phyloP scores from a whole-genome alignment of 139 green algal species.

The Astrephomene gubernaculifera region DNA sequence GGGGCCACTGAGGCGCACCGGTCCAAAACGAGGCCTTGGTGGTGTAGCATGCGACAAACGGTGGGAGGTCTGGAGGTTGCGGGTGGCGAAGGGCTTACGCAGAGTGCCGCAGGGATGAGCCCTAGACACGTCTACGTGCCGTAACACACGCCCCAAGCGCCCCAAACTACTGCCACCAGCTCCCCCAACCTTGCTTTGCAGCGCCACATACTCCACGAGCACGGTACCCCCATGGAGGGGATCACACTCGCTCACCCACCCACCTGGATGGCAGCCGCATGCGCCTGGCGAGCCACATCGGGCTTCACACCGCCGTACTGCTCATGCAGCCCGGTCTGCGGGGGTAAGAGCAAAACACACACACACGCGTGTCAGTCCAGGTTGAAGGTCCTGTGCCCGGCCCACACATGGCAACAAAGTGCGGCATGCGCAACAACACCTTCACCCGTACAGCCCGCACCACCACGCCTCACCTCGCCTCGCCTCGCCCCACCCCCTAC shows the following conservation, averaged over 20 bases:
- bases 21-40: too few species aligned
- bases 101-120: too few species aligned
- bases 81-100: too few species aligned
- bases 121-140: too few species aligned
- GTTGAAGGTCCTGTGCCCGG: too few species aligned
- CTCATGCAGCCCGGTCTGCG: conserved; percentile 81
- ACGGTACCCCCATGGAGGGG: background rate
- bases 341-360: background rate
- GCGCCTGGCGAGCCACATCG: conserved; percentile 83
- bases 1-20: too few species aligned
- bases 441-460: background rate
- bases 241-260: background rate
- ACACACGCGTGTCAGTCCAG: too few species aligned
- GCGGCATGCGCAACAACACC: background rate
- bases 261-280: conserved; percentile 79
- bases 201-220: background rate
- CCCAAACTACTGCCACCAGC: background rate
- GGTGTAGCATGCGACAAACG: too few species aligned
- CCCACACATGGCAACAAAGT: background rate
- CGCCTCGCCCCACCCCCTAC: background rate
- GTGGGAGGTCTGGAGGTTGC: too few species aligned
- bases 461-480: background rate
- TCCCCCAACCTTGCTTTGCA: too few species aligned
- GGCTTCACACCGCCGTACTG: conserved; percentile 91
- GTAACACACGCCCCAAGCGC: background rate